Base-by-base conservation (phyloP, 129 eudicot species). In the Cynara cardunculus region DNA sequence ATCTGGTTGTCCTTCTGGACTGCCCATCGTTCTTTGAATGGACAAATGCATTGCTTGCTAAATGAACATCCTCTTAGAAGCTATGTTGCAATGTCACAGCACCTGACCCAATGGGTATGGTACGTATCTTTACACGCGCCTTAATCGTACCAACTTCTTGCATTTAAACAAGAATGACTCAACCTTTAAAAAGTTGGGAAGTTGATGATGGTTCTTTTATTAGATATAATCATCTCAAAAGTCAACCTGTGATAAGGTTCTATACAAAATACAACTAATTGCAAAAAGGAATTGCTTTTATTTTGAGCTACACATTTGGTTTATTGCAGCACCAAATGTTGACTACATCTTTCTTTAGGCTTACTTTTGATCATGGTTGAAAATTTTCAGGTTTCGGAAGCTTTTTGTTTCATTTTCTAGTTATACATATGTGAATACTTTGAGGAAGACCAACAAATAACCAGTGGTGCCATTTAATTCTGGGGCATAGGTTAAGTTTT, bases 81-180 rank as follows among this genome's bases (percentile, higher is more conserved):
- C 78, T 89, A 87, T 77, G 86, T 37, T 41, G 99, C 99, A 82
- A 92, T 92, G 99, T 92, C 97, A 64, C 90, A 90, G 30, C 97
- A 94, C 71, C 81, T 72, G 77, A 94, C 96, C 90, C 98, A 94
- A 79, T 94, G 98, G 98, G 91, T 94, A 62, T 94, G 98, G 98
- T 94, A 84, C 28, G 94, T 84, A 25, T 61, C 75, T 39, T 70
- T 69, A 31, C 44, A 28, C 16, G 0, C 34, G 77, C 41, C 62
- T 77, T 66, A 59, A 28, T 59, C 13, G 56, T 44, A 12, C 56
- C 56, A 44, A 44, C 18, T 44, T 44, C 56, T 7, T 44, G 56
- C 56, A 44, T 44, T 12, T 44, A 10, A 14, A 9, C 7, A 34
- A 34, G 39, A 34, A 6, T 34, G 39, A 34, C 39, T 7, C 7